Conservation (phyloP, 345 rosid genomes). For the Sonneratia alba region DNA sequence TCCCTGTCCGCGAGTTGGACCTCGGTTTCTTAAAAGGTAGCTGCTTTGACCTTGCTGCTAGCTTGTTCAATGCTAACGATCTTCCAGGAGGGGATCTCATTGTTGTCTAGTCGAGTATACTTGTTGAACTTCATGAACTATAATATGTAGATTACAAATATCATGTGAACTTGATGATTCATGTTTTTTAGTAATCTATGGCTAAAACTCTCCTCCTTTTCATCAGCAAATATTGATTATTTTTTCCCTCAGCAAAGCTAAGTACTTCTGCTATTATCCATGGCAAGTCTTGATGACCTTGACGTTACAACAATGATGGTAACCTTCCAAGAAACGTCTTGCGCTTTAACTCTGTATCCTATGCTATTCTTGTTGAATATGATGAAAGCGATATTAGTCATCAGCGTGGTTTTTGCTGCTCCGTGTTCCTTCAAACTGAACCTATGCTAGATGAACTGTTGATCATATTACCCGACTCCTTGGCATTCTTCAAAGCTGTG, state of each 20-base stretch:
- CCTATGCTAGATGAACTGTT: background rate
- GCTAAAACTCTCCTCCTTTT: background rate
- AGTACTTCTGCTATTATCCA: background rate
- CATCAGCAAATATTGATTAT: background rate
- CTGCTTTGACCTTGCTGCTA: background rate
- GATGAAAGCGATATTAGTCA: background rate
- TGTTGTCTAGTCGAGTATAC: background rate
- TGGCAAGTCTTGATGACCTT: background rate
- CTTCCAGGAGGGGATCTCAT: background rate
- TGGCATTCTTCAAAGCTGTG: background rate
- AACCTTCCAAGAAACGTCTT: background rate
- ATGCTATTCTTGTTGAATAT: background rate
- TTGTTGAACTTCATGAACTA: background rate
- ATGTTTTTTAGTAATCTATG: background rate
- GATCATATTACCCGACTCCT: background rate
- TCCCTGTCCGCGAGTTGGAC: conserved; percentile 68
- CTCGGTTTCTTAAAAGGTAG: conserved; percentile 58
- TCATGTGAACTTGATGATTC: background rate
- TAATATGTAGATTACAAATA: background rate
- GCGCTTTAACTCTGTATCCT: background rate
- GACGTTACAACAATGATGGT: background rate
- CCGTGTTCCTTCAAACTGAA: background rate
- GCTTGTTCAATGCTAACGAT: background rate
- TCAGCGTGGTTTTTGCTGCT: background rate
- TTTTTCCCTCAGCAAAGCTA: background rate